phyloP scores from a whole-genome alignment of 2,329 filamentous ascomycete genomes.

The Verruconis gallopava region DNA sequence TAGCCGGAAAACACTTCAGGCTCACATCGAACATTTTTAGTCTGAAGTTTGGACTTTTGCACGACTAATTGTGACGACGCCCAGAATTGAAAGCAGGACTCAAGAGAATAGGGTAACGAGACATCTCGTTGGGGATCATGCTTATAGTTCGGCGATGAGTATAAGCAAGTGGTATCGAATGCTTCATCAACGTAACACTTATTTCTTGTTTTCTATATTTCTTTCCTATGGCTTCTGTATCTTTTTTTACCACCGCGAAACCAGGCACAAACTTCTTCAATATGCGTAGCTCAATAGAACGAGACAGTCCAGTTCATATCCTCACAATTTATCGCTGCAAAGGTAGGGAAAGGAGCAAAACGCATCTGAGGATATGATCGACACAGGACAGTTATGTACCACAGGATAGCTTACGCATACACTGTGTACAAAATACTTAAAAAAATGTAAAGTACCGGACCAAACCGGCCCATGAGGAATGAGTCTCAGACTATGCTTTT shows the following conservation, averaged over 20 bases:
- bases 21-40: no score
- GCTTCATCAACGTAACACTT: no score
- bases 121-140: no score
- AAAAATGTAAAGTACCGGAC: neutral
- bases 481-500: neutral
- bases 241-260: neutral
- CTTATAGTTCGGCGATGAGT: no score
- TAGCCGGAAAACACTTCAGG: no score
- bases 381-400: neutral
- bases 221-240: neutral
- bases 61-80: no score
- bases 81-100: no score
- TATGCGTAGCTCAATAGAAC: neutral
- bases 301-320: neutral
- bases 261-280: neutral
- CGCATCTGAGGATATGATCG: neutral
- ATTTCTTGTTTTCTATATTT: no score
- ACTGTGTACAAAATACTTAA: neutral
- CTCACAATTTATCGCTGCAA: neutral
- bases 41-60: no score
- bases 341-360: neutral
- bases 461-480: neutral
- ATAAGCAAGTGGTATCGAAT: no score
- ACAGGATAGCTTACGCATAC: no score
- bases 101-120: no score